Conservation (phyloP, 768 basidiomycete species). For the Xerocomellus chrysenteron region DNA sequence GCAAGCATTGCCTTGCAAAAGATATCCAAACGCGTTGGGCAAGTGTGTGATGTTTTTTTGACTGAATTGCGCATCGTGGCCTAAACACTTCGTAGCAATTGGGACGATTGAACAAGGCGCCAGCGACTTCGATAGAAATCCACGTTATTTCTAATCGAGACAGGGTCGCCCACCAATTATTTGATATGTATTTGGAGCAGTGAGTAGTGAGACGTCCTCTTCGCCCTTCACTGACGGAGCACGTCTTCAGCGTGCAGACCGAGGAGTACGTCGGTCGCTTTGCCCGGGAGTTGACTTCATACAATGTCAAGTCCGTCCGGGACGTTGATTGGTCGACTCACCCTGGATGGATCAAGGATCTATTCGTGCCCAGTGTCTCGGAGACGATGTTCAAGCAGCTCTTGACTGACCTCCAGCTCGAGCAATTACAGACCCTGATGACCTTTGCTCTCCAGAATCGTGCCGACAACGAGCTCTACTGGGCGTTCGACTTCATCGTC, state of each 20-base stretch:
- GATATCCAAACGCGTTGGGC: constrained; percentile 52
- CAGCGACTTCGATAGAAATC: constrained; percentile 55
- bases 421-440: constrained; percentile 19
- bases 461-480: constrained; percentile 53
- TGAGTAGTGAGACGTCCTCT: constrained; percentile 45
- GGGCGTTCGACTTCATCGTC: constrained; percentile 46
- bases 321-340: constrained; percentile 42
- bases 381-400: constrained; percentile 20
- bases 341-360: constrained; percentile 32
- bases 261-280: constrained; percentile 50
- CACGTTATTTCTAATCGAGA: constrained; percentile 72
- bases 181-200: constrained; percentile 70
- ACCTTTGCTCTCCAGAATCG: constrained; percentile 42
- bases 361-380: constrained; percentile 28
- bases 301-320: constrained; percentile 40
- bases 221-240: neutral
- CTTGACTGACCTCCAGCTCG: constrained; percentile 20
- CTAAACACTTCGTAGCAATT: constrained; percentile 46
- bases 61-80: neutral
- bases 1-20: constrained; percentile 64
- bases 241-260: constrained; percentile 41
- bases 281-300: constrained; percentile 41
- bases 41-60: constrained; percentile 33
- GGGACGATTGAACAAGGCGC: constrained; percentile 52
- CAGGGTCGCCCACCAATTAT: constrained; percentile 61